These are phyloP conservation scores for Linum tenue DNA, from an alignment of 345 rosid species.

Conservation along the genomic window DNA sequence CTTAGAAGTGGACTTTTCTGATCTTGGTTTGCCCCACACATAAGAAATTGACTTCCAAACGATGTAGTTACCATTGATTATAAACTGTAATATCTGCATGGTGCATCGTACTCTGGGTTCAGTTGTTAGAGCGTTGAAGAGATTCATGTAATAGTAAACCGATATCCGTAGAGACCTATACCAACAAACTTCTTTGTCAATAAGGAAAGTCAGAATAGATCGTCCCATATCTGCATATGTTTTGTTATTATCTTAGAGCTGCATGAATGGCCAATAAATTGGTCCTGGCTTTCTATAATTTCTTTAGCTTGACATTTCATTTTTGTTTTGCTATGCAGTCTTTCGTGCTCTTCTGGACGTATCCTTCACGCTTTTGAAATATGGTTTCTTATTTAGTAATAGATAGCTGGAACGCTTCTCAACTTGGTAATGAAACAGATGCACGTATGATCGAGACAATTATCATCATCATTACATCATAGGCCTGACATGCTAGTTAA, in stretches of 20 bases:
- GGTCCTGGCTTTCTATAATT: background rate
- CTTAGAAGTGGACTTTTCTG: background rate
- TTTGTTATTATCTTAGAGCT: background rate
- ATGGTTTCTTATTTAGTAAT: background rate
- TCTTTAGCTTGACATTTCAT: background rate
- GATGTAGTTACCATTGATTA: too few species aligned
- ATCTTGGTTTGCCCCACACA: too few species aligned
- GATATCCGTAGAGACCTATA: too few species aligned
- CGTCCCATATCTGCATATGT: background rate
- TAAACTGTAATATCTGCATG: too few species aligned
- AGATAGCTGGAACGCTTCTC: background rate
- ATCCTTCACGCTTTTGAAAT: conserved; percentile 40
- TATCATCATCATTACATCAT: too few species aligned
- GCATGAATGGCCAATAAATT: background rate
- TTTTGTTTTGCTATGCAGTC: conserved; percentile 52
- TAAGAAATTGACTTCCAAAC: background rate
- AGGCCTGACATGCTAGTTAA: too few species aligned
- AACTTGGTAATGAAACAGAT: background rate
- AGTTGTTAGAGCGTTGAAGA: background rate
- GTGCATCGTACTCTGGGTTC: background rate
- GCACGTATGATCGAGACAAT: too few species aligned
- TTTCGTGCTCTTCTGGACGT: conserved; percentile 99
- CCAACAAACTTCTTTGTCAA: too few species aligned
- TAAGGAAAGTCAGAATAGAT: background rate
- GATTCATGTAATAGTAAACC: too few species aligned